Conservation (phyloP, 192 early-diverging fungal genomes). For the Allomyces macrogynus region DNA sequence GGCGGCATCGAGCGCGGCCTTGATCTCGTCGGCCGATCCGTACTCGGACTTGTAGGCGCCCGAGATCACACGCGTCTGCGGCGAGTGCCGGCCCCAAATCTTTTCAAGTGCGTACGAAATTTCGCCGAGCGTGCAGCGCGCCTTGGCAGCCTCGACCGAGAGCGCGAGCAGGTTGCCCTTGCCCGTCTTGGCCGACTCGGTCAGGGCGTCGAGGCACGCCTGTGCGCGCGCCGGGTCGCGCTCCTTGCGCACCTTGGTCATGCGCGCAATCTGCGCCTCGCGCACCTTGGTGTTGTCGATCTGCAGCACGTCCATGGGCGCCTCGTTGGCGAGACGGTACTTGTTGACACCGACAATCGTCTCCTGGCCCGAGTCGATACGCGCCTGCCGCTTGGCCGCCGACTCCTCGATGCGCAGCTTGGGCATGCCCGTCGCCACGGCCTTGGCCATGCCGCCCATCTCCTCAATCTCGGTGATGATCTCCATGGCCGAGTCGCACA, state of each 20-base stretch:
- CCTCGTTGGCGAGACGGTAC: slow-evolving; percentile 48
- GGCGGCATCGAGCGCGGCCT: slow-evolving; percentile 35
- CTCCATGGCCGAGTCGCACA: slow-evolving; percentile 43
- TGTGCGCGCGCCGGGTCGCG: slow-evolving; percentile 33
- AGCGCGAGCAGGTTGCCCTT: slow-evolving; percentile 53
- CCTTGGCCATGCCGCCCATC: slow-evolving; percentile 81
- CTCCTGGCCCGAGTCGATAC: slow-evolving; percentile 72
- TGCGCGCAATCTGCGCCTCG: slow-evolving; percentile 40
- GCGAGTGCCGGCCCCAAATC: slow-evolving; percentile 65
- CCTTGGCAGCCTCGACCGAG: slow-evolving; percentile 52
- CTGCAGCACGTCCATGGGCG: slow-evolving; percentile 41
- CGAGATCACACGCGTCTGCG: slow-evolving; percentile 54
- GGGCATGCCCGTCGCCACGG: slow-evolving; percentile 70
- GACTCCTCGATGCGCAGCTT: slow-evolving; percentile 73
- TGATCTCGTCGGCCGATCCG: slow-evolving; percentile 39
- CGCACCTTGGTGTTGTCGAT: slow-evolving; percentile 68
- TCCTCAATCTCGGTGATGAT: slow-evolving; percentile 62
- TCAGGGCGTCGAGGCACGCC: slow-evolving; percentile 36
- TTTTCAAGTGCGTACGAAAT: slow-evolving; percentile 62
- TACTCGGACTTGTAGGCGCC: slow-evolving; percentile 75
- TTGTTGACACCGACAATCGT: slow-evolving; percentile 83
- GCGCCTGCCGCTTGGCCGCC: slow-evolving; percentile 68
- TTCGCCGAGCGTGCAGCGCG: slow-evolving; percentile 68
- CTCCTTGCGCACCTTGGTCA: slow-evolving; percentile 26
- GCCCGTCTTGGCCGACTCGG: slow-evolving; percentile 38